A percentile compares a stretch with the other conserved stretches of the same genome.
Conservation (phyloP, 139 green algal genomes). For the Tetradesmus obliquus region DNA sequence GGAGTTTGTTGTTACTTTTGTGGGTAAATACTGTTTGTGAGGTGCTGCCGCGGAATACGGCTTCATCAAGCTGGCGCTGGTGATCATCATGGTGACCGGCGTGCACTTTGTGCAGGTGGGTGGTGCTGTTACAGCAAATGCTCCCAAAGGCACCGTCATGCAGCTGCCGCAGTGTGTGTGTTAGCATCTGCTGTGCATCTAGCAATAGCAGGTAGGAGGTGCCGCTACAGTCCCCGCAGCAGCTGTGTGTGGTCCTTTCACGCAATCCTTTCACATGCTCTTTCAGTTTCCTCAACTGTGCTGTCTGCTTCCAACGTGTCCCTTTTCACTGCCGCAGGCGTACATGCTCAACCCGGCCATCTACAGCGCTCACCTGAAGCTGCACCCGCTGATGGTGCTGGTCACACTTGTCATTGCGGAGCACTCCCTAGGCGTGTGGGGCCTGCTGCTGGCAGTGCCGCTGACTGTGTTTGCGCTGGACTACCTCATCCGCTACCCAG, state of each 20-base stretch:
- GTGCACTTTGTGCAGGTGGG: constrained; percentile 88
- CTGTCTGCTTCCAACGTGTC: too few species aligned
- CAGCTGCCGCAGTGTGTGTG: not conserved
- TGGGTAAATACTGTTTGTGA: not conserved
- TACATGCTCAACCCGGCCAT: constrained; percentile 86
- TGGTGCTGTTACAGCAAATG: too few species aligned
- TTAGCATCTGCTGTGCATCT: too few species aligned
- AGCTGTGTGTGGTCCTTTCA: too few species aligned
- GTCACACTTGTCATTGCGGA: constrained; percentile 80
- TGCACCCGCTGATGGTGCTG: constrained; percentile 92
- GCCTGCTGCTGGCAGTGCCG: constrained; percentile 93
- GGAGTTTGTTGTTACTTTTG: not conserved
- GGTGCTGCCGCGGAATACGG: constrained; percentile 75
- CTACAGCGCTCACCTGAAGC: constrained; percentile 93
- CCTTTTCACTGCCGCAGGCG: constrained; percentile 23
- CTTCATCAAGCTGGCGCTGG: constrained; percentile 91
- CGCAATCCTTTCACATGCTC: not conserved
- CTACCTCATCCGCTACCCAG: constrained; percentile 85
- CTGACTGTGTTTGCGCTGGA: constrained; percentile 93
- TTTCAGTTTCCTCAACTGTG: not conserved
- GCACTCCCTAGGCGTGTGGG: constrained; percentile 94
- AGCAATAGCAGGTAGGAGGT: not conserved
- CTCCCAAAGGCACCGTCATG: too few species aligned
- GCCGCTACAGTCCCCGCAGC: too few species aligned
- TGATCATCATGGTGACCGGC: constrained; percentile 86